These are phyloP conservation scores for Pulveroboletus sp. DNA, from an alignment of 768 basidiomycete species.

Conservation along the genomic window DNA sequence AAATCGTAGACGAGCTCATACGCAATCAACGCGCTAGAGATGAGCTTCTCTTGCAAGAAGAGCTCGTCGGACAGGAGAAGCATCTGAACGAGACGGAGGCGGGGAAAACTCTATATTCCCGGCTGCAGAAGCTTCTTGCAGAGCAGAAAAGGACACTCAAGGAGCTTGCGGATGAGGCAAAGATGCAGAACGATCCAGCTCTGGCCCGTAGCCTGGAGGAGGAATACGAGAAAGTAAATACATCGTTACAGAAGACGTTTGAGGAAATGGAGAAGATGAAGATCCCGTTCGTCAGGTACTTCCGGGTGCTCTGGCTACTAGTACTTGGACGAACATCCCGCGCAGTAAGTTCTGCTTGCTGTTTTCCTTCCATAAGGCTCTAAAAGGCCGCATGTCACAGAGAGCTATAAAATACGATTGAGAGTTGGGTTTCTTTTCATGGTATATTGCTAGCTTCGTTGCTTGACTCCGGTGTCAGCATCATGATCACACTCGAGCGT, in stretches of 20 bases:
- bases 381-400: neutral
- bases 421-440: neutral
- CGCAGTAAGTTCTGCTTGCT: slow-evolving; percentile 1
- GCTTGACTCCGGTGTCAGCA: too few relatives aligned
- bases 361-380: neutral
- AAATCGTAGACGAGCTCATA: neutral
- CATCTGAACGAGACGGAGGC: slow-evolving; percentile 23
- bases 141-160: slow-evolving; percentile 15
- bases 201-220: slow-evolving; percentile 9
- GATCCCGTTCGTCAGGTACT: slow-evolving; percentile 10
- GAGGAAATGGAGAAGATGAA: slow-evolving; percentile 21
- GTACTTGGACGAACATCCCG: slow-evolving; percentile 9
- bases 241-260: slow-evolving; percentile 15
- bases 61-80: slow-evolving; percentile 10
- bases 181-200: slow-evolving; percentile 4
- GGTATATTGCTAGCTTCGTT: neutral
- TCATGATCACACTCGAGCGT: too few relatives aligned
- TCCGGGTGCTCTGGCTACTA: slow-evolving; percentile 7
- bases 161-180: slow-evolving; percentile 20
- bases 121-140: slow-evolving; percentile 13
- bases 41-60: slow-evolving; percentile 19
- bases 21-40: neutral
- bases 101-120: slow-evolving; percentile 15
- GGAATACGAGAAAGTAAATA: slow-evolving; percentile 11
- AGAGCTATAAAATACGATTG: slow-evolving; percentile 1